Evolutionary conservation across 257 asterid genomes (phyloP).

Genomic region (Solanum pennellii): DNA sequence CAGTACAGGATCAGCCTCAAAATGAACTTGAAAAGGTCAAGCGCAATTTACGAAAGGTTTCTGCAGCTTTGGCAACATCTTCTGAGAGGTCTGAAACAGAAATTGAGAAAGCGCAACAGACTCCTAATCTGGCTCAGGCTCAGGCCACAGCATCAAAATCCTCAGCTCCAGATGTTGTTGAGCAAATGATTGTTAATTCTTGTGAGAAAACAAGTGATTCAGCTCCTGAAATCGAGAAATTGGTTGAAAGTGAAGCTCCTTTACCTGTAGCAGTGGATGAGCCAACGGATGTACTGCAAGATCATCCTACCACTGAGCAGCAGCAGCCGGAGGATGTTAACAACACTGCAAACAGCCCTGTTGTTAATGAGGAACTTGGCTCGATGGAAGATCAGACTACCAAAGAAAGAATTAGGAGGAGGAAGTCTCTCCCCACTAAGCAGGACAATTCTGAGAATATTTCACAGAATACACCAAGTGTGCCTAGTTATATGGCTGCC

Average conservation of each 20-base stretch:
- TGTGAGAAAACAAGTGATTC: slow-evolving; percentile 10
- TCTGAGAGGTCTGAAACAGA: slow-evolving; percentile 46
- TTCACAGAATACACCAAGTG: slow-evolving; percentile 8
- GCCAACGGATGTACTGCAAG: background rate
- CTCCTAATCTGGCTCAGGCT: slow-evolving; percentile 13
- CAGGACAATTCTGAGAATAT: slow-evolving; percentile 8
- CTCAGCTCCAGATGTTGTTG: slow-evolving; percentile 26
- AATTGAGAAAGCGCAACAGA: slow-evolving; percentile 35
- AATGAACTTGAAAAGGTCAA: slow-evolving; percentile 62
- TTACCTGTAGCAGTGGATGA: background rate
- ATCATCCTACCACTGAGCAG: background rate
- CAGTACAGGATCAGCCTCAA: slow-evolving; percentile 14
- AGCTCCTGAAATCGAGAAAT: background rate
- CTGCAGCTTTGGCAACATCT: slow-evolving; percentile 40
- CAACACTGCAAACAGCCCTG: background rate
- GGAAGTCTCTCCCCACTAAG: slow-evolving; percentile 29
- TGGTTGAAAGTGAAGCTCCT: background rate
- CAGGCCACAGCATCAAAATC: slow-evolving; percentile 5
- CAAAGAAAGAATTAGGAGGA: slow-evolving; percentile 17
- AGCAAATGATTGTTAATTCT: slow-evolving; percentile 18
- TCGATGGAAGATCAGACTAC: slow-evolving; percentile 8
- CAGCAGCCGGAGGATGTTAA: slow-evolving; percentile 4
- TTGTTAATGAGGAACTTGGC: slow-evolving; percentile 12
- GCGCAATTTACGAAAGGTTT: slow-evolving; percentile 52
- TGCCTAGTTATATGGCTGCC: slow-evolving; percentile 54